phyloP scores from a whole-genome alignment of 1,284 basidiomycete genomes.

The Rhodotorula sp. region DNA sequence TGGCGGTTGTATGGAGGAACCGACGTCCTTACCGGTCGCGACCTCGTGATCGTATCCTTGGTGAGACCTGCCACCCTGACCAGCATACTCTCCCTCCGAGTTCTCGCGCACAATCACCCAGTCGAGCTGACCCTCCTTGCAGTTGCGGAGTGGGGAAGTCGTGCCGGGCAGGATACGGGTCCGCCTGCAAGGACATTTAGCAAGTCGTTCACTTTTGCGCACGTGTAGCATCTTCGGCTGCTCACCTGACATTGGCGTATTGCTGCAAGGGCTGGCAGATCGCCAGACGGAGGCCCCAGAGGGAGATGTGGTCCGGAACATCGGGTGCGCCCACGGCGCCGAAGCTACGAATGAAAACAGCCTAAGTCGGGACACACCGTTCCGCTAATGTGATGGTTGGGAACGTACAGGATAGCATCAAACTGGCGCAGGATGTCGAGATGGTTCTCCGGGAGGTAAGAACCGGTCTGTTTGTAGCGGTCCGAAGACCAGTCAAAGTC shows the following conservation, averaged over 20 bases:
- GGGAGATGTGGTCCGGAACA: slow-evolving; percentile 60
- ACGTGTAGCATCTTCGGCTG: slow-evolving; percentile 41
- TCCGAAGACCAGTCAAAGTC: slow-evolving; percentile 52
- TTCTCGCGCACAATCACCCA: slow-evolving; percentile 60
- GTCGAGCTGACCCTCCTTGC: slow-evolving; percentile 52
- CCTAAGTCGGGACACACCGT: background rate
- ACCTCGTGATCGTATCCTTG: slow-evolving; percentile 49
- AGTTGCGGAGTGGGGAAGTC: slow-evolving; percentile 53
- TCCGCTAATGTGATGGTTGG: background rate
- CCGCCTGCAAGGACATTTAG: background rate
- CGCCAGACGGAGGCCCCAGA: slow-evolving; percentile 58
- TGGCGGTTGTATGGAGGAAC: too few relatives aligned
- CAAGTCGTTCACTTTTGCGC: background rate
- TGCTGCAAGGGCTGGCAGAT: slow-evolving; percentile 60
- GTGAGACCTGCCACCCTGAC: slow-evolving; percentile 55
- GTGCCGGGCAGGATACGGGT: slow-evolving; percentile 58
- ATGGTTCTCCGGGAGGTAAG: slow-evolving; percentile 52
- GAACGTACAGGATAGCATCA: slow-evolving; percentile 13
- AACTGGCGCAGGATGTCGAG: slow-evolving; percentile 44
- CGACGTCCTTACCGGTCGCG: slow-evolving; percentile 39
- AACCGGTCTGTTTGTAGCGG: slow-evolving; percentile 49
- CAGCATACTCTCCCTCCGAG: slow-evolving; percentile 60
- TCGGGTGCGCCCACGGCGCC: slow-evolving; percentile 53
- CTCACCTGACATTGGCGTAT: slow-evolving; percentile 57
- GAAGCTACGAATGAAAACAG: slow-evolving; percentile 41